phyloP scores from a whole-genome alignment of 208 protist species.

The Trypanosoma avium region DNA sequence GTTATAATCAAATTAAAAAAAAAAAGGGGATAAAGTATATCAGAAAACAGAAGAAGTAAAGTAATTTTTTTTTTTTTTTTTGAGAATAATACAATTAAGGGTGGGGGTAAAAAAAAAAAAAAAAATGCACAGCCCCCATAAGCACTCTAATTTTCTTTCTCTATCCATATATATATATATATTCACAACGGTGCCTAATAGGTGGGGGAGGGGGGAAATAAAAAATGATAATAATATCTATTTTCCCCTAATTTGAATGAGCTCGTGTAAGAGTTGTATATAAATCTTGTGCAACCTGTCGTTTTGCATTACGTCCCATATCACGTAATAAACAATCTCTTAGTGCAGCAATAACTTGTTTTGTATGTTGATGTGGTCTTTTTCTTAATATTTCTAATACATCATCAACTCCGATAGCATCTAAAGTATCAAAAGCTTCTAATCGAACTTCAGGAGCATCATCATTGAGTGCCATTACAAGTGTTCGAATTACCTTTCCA shows the following conservation, averaged over 20 bases:
- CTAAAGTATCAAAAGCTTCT: slow-evolving; percentile 59
- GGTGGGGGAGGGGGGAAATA: no score
- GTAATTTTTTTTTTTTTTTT: no score
- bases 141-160: no score
- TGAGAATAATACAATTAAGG: no score
- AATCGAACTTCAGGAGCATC: slow-evolving; percentile 43
- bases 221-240: slow-evolving; percentile 9
- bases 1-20: slow-evolving; percentile 4
- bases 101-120: no score
- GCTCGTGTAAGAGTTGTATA: slow-evolving; percentile 25
- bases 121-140: no score
- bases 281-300: slow-evolving; percentile 37
- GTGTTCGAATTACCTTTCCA: slow-evolving; percentile 46
- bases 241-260: background rate
- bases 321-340: slow-evolving; percentile 65
- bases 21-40: no score
- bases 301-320: slow-evolving; percentile 28
- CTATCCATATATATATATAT: no score
- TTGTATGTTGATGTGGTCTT: slow-evolving; percentile 41
- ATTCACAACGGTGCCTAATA: no score
- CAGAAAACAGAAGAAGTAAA: no score
- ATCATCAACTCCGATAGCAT: slow-evolving; percentile 29
- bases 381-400: slow-evolving; percentile 38
- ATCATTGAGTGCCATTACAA: slow-evolving; percentile 68
- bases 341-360: slow-evolving; percentile 52